These are phyloP conservation scores for Tricholoma sp. DNA, from an alignment of 768 basidiomycete species.

Conservation along the genomic window DNA sequence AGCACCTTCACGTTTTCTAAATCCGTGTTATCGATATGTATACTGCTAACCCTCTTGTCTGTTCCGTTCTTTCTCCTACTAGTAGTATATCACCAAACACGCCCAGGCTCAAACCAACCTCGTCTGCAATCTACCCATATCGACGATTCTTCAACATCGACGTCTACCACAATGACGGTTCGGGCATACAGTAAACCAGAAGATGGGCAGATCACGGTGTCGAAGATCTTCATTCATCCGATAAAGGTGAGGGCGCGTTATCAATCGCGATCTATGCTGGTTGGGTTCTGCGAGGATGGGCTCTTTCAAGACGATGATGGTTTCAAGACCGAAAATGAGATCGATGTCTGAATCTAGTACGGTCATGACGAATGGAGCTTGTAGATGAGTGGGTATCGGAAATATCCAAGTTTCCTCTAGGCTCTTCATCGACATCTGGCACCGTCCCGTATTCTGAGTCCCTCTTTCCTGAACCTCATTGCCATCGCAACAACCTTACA, in stretches of 20 bases:
- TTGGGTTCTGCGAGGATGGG: too few species aligned
- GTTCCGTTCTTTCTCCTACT: neutral
- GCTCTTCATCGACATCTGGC: too few species aligned
- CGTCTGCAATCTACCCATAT: too few species aligned
- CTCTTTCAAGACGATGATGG: too few species aligned
- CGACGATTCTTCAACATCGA: too few species aligned
- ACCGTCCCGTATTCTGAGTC: too few species aligned
- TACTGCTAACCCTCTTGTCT: neutral
- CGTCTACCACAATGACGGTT: neutral
- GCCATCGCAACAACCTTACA: neutral
- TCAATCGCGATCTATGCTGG: neutral
- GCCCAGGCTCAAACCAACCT: neutral
- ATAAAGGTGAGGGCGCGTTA: constrained; percentile 46
- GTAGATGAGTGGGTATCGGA: too few species aligned
- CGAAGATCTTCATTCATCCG: constrained; percentile 60
- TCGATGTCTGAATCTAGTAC: too few species aligned
- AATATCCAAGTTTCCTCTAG: too few species aligned
- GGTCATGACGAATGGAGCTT: too few species aligned
- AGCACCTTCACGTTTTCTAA: too few species aligned
- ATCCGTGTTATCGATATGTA: neutral
- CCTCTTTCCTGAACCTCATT: neutral
- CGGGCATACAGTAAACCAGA: constrained; percentile 7
- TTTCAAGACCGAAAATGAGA: too few species aligned
- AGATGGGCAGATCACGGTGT: constrained; percentile 37
- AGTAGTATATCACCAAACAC: neutral